Evolutionary conservation across 192 early-diverging fungal genomes (phyloP).

Genomic region (Oehlia diaphana): DNA sequence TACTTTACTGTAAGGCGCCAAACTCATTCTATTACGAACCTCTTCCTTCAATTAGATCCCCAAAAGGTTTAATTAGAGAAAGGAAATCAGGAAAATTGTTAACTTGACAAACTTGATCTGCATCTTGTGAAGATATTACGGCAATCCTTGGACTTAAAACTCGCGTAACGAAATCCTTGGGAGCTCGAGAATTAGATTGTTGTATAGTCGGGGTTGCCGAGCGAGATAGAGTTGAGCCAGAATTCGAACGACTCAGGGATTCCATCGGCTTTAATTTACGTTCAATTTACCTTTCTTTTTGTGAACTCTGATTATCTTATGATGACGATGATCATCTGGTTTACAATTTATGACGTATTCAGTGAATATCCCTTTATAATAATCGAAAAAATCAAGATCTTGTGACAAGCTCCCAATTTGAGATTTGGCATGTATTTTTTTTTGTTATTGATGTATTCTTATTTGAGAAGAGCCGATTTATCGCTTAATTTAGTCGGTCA

Average conservation of each 20-base stretch:
- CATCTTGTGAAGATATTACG: conserved; percentile 62
- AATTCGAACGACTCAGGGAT: background rate
- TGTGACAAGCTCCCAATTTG: too few relatives aligned
- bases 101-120: conserved; percentile 56
- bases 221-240: background rate
- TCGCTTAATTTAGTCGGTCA: too few relatives aligned
- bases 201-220: background rate
- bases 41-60: conserved; percentile 61
- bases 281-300: too few relatives aligned
- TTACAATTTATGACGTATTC: too few relatives aligned
- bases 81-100: conserved; percentile 61
- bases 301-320: too few relatives aligned
- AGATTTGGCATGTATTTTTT: too few relatives aligned
- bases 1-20: background rate
- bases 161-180: conserved; percentile 49
- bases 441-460: too few relatives aligned
- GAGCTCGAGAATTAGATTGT: background rate
- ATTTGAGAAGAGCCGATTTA: too few relatives aligned
- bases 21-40: conserved; percentile 38
- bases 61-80: conserved; percentile 72
- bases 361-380: too few relatives aligned
- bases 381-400: too few relatives aligned
- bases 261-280: background rate
- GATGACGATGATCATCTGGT: too few relatives aligned
- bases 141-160: conserved; percentile 66